Conservation (phyloP, 169 alveolate species). For the Plasmodium vinckei region DNA sequence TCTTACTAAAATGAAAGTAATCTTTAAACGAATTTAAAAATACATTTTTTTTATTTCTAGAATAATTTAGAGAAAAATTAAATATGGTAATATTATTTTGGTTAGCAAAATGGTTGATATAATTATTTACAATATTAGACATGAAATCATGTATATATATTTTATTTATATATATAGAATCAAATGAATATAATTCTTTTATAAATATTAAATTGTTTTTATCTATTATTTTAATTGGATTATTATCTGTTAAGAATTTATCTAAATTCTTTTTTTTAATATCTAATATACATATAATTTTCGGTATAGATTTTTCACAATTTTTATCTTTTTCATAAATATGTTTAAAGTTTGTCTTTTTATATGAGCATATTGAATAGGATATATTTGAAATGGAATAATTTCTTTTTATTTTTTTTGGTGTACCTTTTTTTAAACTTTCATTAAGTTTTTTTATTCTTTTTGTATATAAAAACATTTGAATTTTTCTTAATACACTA, state of each 20-base stretch:
- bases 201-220: conserved; percentile 8
- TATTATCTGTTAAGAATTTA: conserved; percentile 12
- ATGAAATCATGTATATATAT: conserved; percentile 26
- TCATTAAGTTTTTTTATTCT: conserved; percentile 12
- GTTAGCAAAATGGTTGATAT: conserved; percentile 11
- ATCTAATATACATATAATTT: conserved; percentile 22
- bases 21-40: conserved; percentile 41
- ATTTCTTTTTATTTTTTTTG: not conserved
- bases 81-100: conserved; percentile 31
- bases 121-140: conserved; percentile 20
- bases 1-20: conserved; percentile 13
- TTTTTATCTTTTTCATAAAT: not conserved
- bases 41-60: conserved; percentile 18
- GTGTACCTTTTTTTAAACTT: not conserved
- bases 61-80: conserved; percentile 26
- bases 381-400: not conserved
- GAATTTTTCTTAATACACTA: conserved; percentile 11
- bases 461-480: conserved; percentile 32
- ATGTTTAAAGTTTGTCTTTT: not conserved
- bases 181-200: conserved; percentile 24
- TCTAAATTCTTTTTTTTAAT: conserved; percentile 41
- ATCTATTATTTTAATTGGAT: conserved; percentile 16
- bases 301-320: conserved; percentile 1
- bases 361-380: not conserved
- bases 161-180: conserved; percentile 36